Evolutionary conservation across 2,329 filamentous ascomycete genomes (phyloP).

Genomic region (Chrysoporthe puriensis): DNA sequence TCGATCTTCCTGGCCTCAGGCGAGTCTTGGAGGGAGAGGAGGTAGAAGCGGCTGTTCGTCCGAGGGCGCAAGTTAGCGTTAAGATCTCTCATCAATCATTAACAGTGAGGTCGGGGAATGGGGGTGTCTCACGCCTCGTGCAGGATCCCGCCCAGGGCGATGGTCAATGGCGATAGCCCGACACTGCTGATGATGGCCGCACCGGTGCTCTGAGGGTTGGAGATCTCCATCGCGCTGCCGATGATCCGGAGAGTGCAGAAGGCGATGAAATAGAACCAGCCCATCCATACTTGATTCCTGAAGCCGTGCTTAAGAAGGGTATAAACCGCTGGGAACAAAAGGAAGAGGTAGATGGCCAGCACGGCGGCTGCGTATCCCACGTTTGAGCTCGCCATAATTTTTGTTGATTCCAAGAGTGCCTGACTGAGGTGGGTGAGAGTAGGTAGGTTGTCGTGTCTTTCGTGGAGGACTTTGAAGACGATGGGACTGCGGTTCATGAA

Average conservation of each 20-base stretch:
- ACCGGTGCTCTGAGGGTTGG: slow-evolving; percentile 31
- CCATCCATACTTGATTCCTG: slow-evolving; percentile 36
- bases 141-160: slow-evolving; percentile 38
- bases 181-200: slow-evolving; percentile 43
- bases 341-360: slow-evolving; percentile 41
- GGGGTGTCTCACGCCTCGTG: slow-evolving; percentile 39
- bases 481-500: neutral
- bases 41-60: slow-evolving; percentile 12
- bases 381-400: slow-evolving; percentile 10
- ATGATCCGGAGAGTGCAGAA: slow-evolving; percentile 45
- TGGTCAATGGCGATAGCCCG: slow-evolving; percentile 44
- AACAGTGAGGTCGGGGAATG: no score
- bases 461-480: neutral
- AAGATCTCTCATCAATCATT: no score
- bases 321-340: slow-evolving; percentile 38
- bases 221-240: slow-evolving; percentile 38
- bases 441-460: neutral
- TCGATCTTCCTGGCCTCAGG: slow-evolving; percentile 9
- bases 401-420: neutral
- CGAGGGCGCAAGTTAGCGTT: neutral
- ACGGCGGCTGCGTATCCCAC: slow-evolving; percentile 34
- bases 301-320: slow-evolving; percentile 40
- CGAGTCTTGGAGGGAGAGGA: neutral
- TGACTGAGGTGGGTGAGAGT: neutral
- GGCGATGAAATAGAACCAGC: slow-evolving; percentile 43